A percentile compares a stretch with the other conserved stretches of the same genome.
phyloP scores from a whole-genome alignment of 805 yeast genomes.

The Huiozyma naganishii region DNA sequence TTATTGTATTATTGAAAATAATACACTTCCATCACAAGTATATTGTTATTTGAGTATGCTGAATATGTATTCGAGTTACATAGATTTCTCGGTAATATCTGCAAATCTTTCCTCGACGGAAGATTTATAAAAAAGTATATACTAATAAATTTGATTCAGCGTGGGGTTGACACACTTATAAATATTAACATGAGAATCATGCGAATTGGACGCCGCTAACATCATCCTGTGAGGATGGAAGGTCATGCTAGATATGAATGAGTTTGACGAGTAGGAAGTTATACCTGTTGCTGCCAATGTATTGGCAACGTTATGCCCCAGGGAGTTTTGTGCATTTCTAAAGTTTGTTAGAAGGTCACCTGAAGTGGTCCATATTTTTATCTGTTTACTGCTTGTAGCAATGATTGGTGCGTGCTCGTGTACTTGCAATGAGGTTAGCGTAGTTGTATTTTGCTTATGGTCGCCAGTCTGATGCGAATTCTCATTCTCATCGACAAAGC shows the following conservation, averaged over 20 bases:
- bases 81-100: no score
- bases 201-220: conserved; percentile 75
- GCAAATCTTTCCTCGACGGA: no score
- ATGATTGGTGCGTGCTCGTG: conserved; percentile 97
- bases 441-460: conserved; percentile 12
- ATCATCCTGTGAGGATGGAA: conserved; percentile 95
- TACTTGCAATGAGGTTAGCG: conserved; percentile 58
- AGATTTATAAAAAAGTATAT: no score
- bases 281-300: conserved; percentile 26
- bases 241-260: conserved; percentile 53
- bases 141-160: no score
- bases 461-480: conserved; percentile 16
- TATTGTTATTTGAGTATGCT: no score
- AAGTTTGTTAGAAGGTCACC: conserved; percentile 65
- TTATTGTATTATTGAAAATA: no score
- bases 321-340: conserved; percentile 30
- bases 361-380: conserved; percentile 75
- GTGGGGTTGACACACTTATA: conserved; percentile 33
- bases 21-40: no score
- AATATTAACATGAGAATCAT: conserved; percentile 60
- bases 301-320: conserved; percentile 23
- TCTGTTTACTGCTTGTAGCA: conserved; percentile 73
- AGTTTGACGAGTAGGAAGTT: conserved; percentile 21
- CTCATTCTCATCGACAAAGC: conserved; percentile 43
- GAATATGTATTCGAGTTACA: no score